These are phyloP conservation scores for Leccinum subgranulosum DNA, from an alignment of 768 basidiomycete species.

Conservation along the genomic window DNA sequence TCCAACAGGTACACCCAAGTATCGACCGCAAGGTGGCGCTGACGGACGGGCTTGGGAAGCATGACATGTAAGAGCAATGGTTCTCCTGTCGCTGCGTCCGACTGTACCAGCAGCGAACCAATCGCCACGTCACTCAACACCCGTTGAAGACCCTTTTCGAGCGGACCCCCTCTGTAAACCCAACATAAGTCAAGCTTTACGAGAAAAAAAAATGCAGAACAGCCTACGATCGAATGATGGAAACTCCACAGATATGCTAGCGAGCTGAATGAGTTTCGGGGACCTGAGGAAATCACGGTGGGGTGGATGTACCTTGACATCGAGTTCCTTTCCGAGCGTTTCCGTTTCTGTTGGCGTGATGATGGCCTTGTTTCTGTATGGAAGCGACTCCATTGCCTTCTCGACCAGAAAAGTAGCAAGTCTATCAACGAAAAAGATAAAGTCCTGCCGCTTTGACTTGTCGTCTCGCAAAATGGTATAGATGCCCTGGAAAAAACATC, in stretches of 20 bases:
- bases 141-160: slow-evolving; percentile 87
- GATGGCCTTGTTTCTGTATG: slow-evolving; percentile 58
- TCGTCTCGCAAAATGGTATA: slow-evolving; percentile 80
- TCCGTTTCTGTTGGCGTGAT: slow-evolving; percentile 63
- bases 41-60: slow-evolving; percentile 73
- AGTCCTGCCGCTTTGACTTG: slow-evolving; percentile 74
- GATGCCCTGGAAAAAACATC: slow-evolving; percentile 59
- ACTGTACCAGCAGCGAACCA: slow-evolving; percentile 89
- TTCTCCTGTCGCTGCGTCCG: slow-evolving; percentile 80
- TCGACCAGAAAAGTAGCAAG: slow-evolving; percentile 84
- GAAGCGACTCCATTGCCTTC: slow-evolving; percentile 79
- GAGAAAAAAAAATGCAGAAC: not conserved
- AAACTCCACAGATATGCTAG: slow-evolving; percentile 82
- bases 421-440: slow-evolving; percentile 89
- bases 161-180: slow-evolving; percentile 69
- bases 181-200: not conserved
- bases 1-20: slow-evolving; percentile 88
- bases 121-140: slow-evolving; percentile 84
- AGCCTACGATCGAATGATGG: slow-evolving; percentile 82
- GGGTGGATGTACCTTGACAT: slow-evolving; percentile 46
- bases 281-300: not conserved
- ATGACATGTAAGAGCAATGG: slow-evolving; percentile 80
- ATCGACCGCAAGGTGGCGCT: slow-evolving; percentile 58
- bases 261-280: not conserved
- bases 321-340: slow-evolving; percentile 59